A percentile compares a stretch with the other conserved stretches of the same genome.
These are phyloP conservation scores for Acacia concinna DNA, from an alignment of 331 rosid species.

Conservation along the genomic window DNA sequence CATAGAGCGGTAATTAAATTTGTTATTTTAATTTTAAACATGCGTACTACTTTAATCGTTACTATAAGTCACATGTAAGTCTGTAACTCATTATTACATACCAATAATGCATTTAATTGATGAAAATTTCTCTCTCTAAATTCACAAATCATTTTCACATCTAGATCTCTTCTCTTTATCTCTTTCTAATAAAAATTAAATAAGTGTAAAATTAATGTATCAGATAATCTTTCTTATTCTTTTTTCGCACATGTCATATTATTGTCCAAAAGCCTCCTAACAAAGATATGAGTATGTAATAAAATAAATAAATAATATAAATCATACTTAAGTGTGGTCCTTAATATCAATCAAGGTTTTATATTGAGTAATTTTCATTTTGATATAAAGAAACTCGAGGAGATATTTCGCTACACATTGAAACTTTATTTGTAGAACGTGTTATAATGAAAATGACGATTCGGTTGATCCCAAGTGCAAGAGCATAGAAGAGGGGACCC, in stretches of 20 bases:
- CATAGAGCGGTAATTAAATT: neutral
- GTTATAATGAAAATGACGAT: neutral
- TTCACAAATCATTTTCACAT: too few species aligned
- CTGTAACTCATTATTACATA: too few species aligned
- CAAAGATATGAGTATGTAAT: neutral
- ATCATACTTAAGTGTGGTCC: too few species aligned
- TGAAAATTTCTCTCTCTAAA: too few species aligned
- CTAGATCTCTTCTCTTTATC: too few species aligned
- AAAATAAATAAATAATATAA: too few species aligned
- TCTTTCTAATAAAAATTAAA: too few species aligned
- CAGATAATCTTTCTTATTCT: neutral
- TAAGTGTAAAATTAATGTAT: too few species aligned
- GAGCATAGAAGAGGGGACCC: slow-evolving; percentile 4
- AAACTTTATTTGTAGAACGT: neutral
- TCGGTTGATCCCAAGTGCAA: slow-evolving; percentile 22
- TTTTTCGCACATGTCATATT: neutral
- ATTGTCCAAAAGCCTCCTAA: neutral
- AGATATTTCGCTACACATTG: neutral
- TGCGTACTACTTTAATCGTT: too few species aligned
- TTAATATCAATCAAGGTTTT: neutral
- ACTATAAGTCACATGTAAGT: too few species aligned
- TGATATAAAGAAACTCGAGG: neutral
- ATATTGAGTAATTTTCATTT: neutral
- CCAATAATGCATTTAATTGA: too few species aligned
- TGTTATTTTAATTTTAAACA: neutral